phyloP scores from a whole-genome alignment of 2,329 filamentous ascomycete genomes.

The Colletotrichum sp. region DNA sequence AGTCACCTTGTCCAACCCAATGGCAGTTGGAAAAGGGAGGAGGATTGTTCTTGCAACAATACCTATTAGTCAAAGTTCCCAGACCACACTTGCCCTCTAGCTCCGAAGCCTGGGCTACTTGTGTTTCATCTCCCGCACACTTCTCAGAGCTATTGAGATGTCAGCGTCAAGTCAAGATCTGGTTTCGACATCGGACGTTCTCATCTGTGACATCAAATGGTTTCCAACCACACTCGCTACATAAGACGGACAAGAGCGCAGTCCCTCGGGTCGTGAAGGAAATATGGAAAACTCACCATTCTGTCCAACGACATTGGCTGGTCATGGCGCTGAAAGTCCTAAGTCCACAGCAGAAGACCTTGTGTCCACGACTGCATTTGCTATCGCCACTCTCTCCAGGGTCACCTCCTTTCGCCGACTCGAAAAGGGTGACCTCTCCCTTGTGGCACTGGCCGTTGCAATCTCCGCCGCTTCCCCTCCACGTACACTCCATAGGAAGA shows the following conservation, averaged over 20 bases:
- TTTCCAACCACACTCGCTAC: too few species aligned
- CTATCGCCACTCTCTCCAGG: background rate
- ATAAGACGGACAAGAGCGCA: too few species aligned
- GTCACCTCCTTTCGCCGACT: background rate
- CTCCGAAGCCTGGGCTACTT: too few species aligned
- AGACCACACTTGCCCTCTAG: too few species aligned
- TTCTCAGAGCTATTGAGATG: too few species aligned
- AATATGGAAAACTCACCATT: background rate
- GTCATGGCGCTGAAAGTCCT: background rate
- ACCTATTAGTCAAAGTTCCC: background rate
- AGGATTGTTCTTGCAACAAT: background rate
- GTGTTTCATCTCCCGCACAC: too few species aligned
- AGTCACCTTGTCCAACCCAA: conserved; percentile 18
- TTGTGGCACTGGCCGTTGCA: conserved; percentile 21
- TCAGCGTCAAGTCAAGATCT: too few species aligned
- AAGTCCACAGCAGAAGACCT: conserved; percentile 19
- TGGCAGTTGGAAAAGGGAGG: conserved; percentile 10
- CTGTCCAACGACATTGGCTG: background rate
- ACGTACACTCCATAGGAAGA: background rate
- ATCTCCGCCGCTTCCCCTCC: conserved; percentile 12
- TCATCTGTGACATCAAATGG: too few species aligned
- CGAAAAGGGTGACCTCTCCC: conserved; percentile 13
- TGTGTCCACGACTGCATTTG: conserved; percentile 8
- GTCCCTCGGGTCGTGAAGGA: too few species aligned
- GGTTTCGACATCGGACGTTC: too few species aligned